These are phyloP conservation scores for Boletus rubropictus DNA, from an alignment of 768 basidiomycete species.

Conservation along the genomic window DNA sequence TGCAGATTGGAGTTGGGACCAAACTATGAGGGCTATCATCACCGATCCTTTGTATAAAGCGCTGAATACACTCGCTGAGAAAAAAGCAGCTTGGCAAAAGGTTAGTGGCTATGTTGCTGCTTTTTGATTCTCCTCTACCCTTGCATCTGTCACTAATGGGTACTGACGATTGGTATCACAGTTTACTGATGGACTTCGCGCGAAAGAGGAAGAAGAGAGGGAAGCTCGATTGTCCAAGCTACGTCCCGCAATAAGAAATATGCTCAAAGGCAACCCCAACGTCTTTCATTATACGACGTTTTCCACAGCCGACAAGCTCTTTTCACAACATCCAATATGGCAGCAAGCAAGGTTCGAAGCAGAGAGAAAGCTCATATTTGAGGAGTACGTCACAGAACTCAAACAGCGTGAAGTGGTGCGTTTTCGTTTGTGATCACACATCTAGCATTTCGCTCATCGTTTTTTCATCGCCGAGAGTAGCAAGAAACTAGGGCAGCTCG, in stretches of 20 bases:
- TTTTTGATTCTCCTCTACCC: background rate
- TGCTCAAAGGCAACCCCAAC: slow-evolving; percentile 81
- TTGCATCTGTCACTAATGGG: background rate
- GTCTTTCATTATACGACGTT: slow-evolving; percentile 93
- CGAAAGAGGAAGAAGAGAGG: slow-evolving; percentile 80
- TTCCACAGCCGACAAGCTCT: slow-evolving; percentile 79
- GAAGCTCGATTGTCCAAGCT: slow-evolving; percentile 79
- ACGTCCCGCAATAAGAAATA: slow-evolving; percentile 79
- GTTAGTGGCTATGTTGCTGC: slow-evolving; percentile 38
- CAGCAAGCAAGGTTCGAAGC: slow-evolving; percentile 77
- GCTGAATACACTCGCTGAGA: slow-evolving; percentile 87
- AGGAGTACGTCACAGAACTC: slow-evolving; percentile 84
- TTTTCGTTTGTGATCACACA: slow-evolving; percentile 9
- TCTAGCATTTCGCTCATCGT: slow-evolving; percentile 4
- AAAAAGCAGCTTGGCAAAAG: slow-evolving; percentile 92
- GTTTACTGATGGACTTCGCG: slow-evolving; percentile 74
- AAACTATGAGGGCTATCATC: slow-evolving; percentile 96
- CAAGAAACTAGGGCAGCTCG: slow-evolving; percentile 76
- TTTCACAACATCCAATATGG: slow-evolving; percentile 88
- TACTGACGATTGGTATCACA: slow-evolving; percentile 9
- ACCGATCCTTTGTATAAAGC: slow-evolving; percentile 97
- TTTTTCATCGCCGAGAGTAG: slow-evolving; percentile 33
- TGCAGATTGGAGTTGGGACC: slow-evolving; percentile 95
- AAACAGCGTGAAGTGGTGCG: slow-evolving; percentile 85
- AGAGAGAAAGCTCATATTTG: slow-evolving; percentile 83